Evolutionary conservation across 805 yeast species (phyloP).

Genomic region (Kodamaea lidongshanica): DNA sequence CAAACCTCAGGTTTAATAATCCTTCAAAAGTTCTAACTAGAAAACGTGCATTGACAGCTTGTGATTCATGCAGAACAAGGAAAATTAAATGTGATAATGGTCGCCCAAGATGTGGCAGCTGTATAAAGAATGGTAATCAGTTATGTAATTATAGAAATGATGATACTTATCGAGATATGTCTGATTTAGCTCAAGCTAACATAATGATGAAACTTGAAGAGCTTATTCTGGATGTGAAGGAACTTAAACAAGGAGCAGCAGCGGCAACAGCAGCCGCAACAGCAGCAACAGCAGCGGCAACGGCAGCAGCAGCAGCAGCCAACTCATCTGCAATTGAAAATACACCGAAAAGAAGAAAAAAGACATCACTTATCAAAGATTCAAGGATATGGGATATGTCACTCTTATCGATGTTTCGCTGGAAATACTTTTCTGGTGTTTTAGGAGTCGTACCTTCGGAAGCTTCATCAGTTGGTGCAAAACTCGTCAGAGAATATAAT

Average conservation of each 20-base stretch:
- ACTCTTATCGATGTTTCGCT: conserved; percentile 21
- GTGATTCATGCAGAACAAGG: conserved; percentile 31
- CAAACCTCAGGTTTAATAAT: too few relatives aligned
- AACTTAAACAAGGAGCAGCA: conserved; percentile 10
- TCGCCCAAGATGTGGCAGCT: conserved; percentile 31
- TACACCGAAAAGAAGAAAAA: neutral
- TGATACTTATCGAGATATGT: conserved; percentile 16
- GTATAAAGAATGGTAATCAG: conserved; percentile 21
- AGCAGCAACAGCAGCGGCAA: too few relatives aligned
- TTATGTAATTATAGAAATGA: conserved; percentile 28
- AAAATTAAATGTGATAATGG: conserved; percentile 34
- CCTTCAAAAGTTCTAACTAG: too few relatives aligned
- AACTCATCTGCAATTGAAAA: neutral
- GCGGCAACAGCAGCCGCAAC: too few relatives aligned
- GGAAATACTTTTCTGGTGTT: conserved; percentile 20
- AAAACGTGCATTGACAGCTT: conserved; percentile 32
- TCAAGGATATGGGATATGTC: conserved; percentile 29
- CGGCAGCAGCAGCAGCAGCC: too few relatives aligned
- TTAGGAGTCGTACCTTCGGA: conserved; percentile 11
- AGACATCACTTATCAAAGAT: conserved; percentile 1
- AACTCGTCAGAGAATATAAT: conserved; percentile 13
- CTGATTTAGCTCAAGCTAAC: conserved; percentile 23
- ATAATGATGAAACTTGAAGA: conserved; percentile 25
- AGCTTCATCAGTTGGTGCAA: conserved; percentile 7
- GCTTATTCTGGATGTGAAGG: conserved; percentile 21